Base-by-base conservation (phyloP, 208 protist genomes). In the Kentomonas sorsogonicus region DNA sequence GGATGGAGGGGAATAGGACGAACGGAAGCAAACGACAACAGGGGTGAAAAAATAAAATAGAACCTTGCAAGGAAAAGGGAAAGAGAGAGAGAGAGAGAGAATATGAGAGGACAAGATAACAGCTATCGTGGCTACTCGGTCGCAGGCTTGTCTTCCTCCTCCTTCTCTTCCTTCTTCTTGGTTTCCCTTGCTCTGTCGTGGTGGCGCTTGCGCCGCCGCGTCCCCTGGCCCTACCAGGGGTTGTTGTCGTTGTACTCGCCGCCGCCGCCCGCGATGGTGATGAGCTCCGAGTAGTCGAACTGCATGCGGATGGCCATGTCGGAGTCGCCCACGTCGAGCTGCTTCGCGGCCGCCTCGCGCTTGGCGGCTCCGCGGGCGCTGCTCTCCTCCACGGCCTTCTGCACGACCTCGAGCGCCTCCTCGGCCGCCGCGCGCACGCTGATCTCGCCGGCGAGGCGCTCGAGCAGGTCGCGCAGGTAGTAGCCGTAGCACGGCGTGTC, bases 381-480 rank as follows among this genome's bases (percentile, higher is more conserved):
- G n/a, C n/a, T n/a, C n/a, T n/a, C n/a, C n/a, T n/a, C n/a, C n/a
- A n/a, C n/a, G n/a, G n/a, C n/a, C n/a, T n/a, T n/a, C n/a, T n/a
- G n/a, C n/a, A n/a, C n/a, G 41, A 82, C 62, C 44, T 69, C 58
- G 48, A 62, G 50, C n/a, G 60, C 64, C 41, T 75, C 69, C n/a
- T 74, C 62, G 45, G 76, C 82, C 36, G 85, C 31, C 36, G 64
- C 44, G 5, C 52, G 38, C 25, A 66, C 60, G 38, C 53, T 71
- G 13, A 56, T 76, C 58, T 86, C 77, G 20, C 53, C 56, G 2
- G 66, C 66, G 36, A 91, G 34, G 18, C 68, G 68, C 47, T 80
- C 65, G 53, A 86, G 79, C 18, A 91, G 45, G 29, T 69, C 69
- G 25, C 31, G 31, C 29, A 87, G 52, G 25, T 87, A 66, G 31